These are phyloP conservation scores for Taphrina wiesneri DNA, from an alignment of 1,139 yeast species.

Conservation along the genomic window DNA sequence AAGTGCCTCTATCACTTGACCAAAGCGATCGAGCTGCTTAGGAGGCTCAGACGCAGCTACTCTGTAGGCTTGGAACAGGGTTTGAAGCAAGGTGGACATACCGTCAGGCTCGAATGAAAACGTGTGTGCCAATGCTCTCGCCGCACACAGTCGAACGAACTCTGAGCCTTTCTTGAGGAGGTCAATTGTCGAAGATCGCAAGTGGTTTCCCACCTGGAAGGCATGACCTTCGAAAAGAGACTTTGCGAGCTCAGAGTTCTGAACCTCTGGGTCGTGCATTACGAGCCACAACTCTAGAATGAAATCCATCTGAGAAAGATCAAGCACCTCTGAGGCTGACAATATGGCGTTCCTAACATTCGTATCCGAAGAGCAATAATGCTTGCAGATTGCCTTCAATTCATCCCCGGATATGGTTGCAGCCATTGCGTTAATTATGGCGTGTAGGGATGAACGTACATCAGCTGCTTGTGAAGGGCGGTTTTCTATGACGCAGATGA, in stretches of 20 bases:
- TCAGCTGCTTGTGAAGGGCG: conserved; percentile 76
- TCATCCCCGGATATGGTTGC: conserved; percentile 60
- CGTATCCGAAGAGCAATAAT: conserved; percentile 60
- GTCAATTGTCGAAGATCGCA: conserved; percentile 53
- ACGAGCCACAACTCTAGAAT: conserved; percentile 77
- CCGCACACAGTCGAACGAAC: conserved; percentile 58
- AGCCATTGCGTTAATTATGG: conserved; percentile 74
- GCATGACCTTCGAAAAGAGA: conserved; percentile 84
- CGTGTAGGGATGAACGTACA: conserved; percentile 77
- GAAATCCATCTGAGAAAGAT: conserved; percentile 59
- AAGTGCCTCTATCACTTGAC: conserved; percentile 5
- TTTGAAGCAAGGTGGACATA: conserved; percentile 54
- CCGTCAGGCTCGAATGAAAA: conserved; percentile 79
- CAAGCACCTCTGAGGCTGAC: conserved; percentile 83
- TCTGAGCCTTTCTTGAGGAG: conserved; percentile 58
- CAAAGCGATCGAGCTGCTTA: conserved; percentile 16
- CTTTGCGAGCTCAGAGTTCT: conserved; percentile 64
- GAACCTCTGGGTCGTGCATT: conserved; percentile 68
- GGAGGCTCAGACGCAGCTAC: conserved; percentile 21
- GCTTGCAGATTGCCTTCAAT: conserved; percentile 59
- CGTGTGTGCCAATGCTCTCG: conserved; percentile 71
- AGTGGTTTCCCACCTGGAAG: conserved; percentile 52
- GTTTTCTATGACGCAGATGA: conserved; percentile 63
- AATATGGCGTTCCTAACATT: conserved; percentile 77
- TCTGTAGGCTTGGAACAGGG: conserved; percentile 53